Evolutionary conservation across 2,329 filamentous ascomycete species (phyloP), one percentile per base, ranked within the genome.

Genomic region (Aureobasidium namibiae): DNA sequence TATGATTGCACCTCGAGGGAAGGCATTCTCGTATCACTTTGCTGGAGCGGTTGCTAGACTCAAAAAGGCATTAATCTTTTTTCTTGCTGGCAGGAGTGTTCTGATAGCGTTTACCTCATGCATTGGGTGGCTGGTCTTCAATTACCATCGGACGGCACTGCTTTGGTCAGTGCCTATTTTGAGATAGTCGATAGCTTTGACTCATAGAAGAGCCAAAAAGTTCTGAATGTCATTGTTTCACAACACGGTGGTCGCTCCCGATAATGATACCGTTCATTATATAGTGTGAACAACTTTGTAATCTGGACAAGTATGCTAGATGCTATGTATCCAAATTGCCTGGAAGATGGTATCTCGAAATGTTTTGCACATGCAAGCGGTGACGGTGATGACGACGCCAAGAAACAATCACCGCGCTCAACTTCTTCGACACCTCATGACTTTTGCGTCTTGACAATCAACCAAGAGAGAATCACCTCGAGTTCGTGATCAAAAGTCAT

Each of bases 91-190:
- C 50, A 41, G 50, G 38, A 33, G 11, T 42, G 23, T 42, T 54
- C 50, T 54, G 50, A 54, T 54, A 54, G 50, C 50, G 50, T 54
- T 54, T 9, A 42, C 14, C 38, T 42, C 50, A 41, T 54, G 38
- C 38, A 54, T 42, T 54, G 38, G 50, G 50, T 42, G 36, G 50
- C 23, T 31, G 23, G n/a, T 33, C 33, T 31, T 41, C 36, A 9
- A 14, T 29, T 24, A 33, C 24, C 24, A 33, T 39, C 33, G 50
- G 21, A n/a, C 29, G 18, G 38, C 18, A 33, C 24, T 45, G 42
- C 42, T 39, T 39, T n/a, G 36, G 33, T 34, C 33, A 21, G 38
- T 31, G n/a, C n/a, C n/a, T n/a, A 26, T 42, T 13, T 56, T 44
- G 36, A 52, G 24, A 24, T 39, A 39, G 34, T 29, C 14, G 24